These are phyloP conservation scores for Apiospora arundinis DNA, from an alignment of 2,329 filamentous ascomycete species.

Conservation along the genomic window DNA sequence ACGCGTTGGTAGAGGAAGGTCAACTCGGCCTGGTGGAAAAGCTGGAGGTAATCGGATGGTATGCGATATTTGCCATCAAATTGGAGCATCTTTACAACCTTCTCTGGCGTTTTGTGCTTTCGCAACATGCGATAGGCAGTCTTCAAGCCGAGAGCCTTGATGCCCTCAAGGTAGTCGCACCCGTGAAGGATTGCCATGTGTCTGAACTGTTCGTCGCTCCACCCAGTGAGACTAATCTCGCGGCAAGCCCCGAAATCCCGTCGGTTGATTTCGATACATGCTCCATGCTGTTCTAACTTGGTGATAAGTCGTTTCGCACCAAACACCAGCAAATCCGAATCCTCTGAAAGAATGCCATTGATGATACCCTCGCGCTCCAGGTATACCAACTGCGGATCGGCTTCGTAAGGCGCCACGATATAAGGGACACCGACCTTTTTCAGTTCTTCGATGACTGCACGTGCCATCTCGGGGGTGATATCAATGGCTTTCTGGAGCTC, in stretches of 20 bases:
- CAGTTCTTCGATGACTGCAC: constrained; percentile 87
- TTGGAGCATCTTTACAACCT: constrained; percentile 79
- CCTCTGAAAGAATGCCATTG: constrained; percentile 89
- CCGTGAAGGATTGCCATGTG: constrained; percentile 96
- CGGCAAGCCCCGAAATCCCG: constrained; percentile 87
- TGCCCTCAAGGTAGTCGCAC: constrained; percentile 90
- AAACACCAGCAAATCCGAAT: constrained; percentile 95
- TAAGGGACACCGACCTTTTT: constrained; percentile 83
- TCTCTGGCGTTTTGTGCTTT: constrained; percentile 87
- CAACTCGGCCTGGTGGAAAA: constrained; percentile 85
- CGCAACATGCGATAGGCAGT: constrained; percentile 90
- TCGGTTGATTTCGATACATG: constrained; percentile 90
- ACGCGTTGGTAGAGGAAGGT: constrained; percentile 96
- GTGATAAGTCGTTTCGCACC: constrained; percentile 89
- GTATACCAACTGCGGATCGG: constrained; percentile 95
- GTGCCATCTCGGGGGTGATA: constrained; percentile 94
- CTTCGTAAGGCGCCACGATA: constrained; percentile 95
- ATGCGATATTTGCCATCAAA: constrained; percentile 88
- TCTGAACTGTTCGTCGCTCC: constrained; percentile 90
- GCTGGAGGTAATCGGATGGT: constrained; percentile 79
- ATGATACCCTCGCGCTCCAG: constrained; percentile 86
- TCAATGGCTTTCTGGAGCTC: constrained; percentile 96
- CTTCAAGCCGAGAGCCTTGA: constrained; percentile 87
- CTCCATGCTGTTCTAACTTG: constrained; percentile 92
- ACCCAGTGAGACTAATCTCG: constrained; percentile 87